phyloP scores from a whole-genome alignment of 2,329 filamentous ascomycete species.

The Penicillium thymicola region DNA sequence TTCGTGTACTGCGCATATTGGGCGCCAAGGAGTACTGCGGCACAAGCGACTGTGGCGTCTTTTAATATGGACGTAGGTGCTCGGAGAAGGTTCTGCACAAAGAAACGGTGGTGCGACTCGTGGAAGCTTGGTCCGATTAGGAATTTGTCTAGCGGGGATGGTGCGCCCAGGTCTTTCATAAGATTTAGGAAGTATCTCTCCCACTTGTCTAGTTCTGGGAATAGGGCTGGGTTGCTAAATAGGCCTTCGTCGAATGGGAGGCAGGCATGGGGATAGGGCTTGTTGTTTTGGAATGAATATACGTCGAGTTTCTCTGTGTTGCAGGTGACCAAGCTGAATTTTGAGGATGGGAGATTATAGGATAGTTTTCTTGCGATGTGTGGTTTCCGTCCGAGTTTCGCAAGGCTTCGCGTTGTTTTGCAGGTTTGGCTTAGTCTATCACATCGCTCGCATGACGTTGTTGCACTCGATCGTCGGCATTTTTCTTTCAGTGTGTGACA shows the following conservation, averaged over 20 bases:
- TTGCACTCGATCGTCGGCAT: constrained; percentile 4
- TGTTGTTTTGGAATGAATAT: not conserved
- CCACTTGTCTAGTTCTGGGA: constrained; percentile 13
- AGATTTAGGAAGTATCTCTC: constrained; percentile 17
- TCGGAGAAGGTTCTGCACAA: constrained; percentile 10
- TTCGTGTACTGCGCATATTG: constrained; percentile 2
- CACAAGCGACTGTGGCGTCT: constrained; percentile 15
- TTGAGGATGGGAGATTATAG: constrained; percentile 12
- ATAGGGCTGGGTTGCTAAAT: constrained; percentile 5
- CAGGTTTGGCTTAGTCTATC: constrained; percentile 8
- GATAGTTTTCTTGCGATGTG: constrained; percentile 4
- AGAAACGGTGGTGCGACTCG: constrained; percentile 11
- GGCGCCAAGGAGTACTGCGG: constrained; percentile 15
- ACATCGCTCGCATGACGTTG: constrained; percentile 13
- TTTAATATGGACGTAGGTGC: constrained; percentile 3
- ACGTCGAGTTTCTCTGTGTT: not conserved
- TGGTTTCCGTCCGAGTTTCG: constrained; percentile 12
- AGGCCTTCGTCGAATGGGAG: constrained; percentile 1
- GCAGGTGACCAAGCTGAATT: no score
- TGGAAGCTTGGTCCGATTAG: constrained; percentile 14
- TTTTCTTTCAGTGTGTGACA: constrained; percentile 18
- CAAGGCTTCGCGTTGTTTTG: constrained; percentile 4
- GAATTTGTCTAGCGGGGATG: constrained; percentile 18
- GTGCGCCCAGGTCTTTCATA: constrained; percentile 12
- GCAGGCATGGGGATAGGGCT: not conserved